phyloP scores from a whole-genome alignment of 2,329 filamentous ascomycete species.

The Gliomastix tumulicola region DNA sequence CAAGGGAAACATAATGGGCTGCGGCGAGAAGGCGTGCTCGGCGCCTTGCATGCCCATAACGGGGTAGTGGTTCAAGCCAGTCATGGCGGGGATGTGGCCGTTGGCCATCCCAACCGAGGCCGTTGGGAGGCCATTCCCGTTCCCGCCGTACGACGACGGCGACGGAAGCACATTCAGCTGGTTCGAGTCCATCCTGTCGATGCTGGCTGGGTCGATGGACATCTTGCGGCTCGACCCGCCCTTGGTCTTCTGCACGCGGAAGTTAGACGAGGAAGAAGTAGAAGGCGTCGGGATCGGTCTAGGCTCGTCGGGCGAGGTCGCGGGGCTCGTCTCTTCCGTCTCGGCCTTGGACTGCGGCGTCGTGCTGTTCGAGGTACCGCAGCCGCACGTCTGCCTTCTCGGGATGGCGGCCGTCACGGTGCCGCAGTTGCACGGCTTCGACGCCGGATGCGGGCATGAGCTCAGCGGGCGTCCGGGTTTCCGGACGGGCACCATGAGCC shows the following conservation, averaged over 20 bases:
- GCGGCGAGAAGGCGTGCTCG: constrained; percentile 13
- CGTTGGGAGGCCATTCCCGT: constrained; percentile 16
- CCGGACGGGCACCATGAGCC: constrained; percentile 62
- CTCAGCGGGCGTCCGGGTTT: constrained; percentile 67
- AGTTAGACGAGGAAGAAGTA: constrained; percentile 21
- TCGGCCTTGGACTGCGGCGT: constrained; percentile 12
- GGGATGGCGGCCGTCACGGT: constrained; percentile 60
- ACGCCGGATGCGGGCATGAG: constrained; percentile 59
- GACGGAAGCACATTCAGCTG: constrained; percentile 45
- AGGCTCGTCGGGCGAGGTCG: constrained; percentile 6
- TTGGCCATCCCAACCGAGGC: constrained; percentile 2
- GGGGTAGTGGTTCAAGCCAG: constrained; percentile 11
- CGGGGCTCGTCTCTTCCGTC: constrained; percentile 12
- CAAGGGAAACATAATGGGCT: constrained; percentile 20
- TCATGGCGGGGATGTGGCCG: constrained; percentile 9
- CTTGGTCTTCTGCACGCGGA: constrained; percentile 38
- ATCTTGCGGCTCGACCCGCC: constrained; percentile 31
- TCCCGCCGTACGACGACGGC: constrained; percentile 21
- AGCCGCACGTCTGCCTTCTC: constrained; percentile 48
- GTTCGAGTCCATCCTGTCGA: constrained; percentile 47
- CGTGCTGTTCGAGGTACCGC: constrained; percentile 27
- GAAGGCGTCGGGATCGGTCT: constrained; percentile 20
- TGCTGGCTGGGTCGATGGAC: constrained; percentile 38
- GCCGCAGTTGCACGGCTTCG: constrained; percentile 53
- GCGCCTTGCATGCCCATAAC: constrained; percentile 17